Conservation (phyloP, 306 rosid genomes). For the Pyrus bretschneideri region DNA sequence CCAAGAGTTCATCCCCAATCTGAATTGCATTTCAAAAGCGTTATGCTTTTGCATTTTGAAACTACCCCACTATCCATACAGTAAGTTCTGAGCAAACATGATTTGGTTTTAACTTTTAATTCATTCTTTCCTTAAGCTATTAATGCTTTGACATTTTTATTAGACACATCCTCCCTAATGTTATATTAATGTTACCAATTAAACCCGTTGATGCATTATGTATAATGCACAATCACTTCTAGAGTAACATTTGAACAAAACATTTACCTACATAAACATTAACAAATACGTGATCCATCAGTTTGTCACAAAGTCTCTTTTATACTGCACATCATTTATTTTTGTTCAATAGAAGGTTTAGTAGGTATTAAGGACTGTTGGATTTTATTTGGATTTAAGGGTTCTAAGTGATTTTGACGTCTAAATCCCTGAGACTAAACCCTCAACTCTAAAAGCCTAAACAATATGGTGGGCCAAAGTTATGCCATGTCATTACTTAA, state of each 20-base stretch:
- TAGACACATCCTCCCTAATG: not conserved
- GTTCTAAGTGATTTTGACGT: not conserved
- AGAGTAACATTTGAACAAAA: not conserved
- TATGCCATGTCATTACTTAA: too few species aligned
- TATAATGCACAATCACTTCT: not conserved
- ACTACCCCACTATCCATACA: not conserved
- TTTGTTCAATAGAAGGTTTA: not conserved
- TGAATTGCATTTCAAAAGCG: not conserved
- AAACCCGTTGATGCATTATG: not conserved
- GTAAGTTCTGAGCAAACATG: not conserved
- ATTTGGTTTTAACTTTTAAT: not conserved
- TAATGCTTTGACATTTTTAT: not conserved
- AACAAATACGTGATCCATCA: not conserved
- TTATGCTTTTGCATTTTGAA: not conserved
- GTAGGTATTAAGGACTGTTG: not conserved
- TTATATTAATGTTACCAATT: not conserved
- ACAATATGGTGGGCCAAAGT: not conserved
- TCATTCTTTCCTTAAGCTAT: not conserved
- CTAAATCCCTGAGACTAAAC: not conserved
- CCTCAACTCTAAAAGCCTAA: not conserved
- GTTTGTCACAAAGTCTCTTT: not conserved
- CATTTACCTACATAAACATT: not conserved
- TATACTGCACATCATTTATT: not conserved
- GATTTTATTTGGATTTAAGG: not conserved
- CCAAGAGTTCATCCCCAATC: not conserved